Evolutionary conservation across 2,329 filamentous ascomycete species (phyloP), one percentile per base, ranked within the genome.

Genomic region (Cladosporium phlei): DNA sequence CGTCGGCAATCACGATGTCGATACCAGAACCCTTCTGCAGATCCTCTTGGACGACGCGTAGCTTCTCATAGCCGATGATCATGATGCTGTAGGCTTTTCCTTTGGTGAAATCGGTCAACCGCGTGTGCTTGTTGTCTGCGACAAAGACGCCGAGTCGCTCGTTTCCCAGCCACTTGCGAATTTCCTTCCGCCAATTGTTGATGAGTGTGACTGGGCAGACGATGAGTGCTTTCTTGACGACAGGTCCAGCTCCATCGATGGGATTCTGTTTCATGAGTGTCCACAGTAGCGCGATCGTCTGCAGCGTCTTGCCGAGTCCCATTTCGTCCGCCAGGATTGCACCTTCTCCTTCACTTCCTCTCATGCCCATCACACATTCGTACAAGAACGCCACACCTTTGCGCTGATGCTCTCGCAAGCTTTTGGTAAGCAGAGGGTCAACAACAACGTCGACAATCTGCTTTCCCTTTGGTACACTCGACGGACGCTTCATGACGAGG

Each of bases 261-360:
- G 83, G 82, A 57, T 83, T 86, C 58, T 87, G 83, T 61, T 86
- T 86, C 51, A 87, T 65, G 25, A 87, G 63, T 2, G 83, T 87
- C 83, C 83, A 87, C 10, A 87, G 60, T 35, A 87, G 65, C 3
- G 83, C 71, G 57, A 88, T 87, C 0, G 83, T 86, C 57, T 87
- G 83, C 25, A 87, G 61, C 1, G 84, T 86, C 66, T 88, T 88
- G 16, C 84, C 84, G 2, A 88, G 64, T 0, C 84, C 84, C 84
- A 88, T 88, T 55, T 87, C 84, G 59, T 88, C 84, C 2, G 84
- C 84, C 38, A 88, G 69, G 49, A 88, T 81, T 3, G 82, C 83
- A 19, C 83, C 83, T 63, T 83, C 76, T 1, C 83, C 83, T 55
- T 78, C 78, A 51, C 77, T 81, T 32, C 74, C 68, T 32, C 81